These are phyloP conservation scores for Monosporascus ibericus DNA, from an alignment of 2,329 filamentous ascomycete species.

Conservation along the genomic window DNA sequence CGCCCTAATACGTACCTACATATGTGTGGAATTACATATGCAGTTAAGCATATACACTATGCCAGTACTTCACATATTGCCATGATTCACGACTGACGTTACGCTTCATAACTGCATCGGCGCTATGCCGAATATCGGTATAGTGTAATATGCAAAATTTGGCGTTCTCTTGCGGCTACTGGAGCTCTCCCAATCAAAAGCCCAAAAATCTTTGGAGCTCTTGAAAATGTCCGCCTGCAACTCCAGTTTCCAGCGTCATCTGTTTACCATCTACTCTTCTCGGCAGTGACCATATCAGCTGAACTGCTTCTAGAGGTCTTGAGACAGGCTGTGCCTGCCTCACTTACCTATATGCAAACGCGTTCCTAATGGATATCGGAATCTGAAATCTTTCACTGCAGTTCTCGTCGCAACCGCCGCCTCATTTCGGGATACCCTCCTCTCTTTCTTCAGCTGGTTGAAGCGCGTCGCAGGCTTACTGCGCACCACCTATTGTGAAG, in stretches of 20 bases:
- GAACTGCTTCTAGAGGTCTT: neutral
- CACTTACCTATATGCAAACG: neutral
- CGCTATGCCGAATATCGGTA: neutral
- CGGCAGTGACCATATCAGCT: too few species aligned
- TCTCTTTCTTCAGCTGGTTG: neutral
- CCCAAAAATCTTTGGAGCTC: conserved; percentile 16
- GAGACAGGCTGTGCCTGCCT: neutral
- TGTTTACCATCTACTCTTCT: too few species aligned
- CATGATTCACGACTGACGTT: too few species aligned
- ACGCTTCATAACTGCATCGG: too few species aligned
- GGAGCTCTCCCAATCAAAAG: conserved; percentile 9
- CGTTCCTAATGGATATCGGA: neutral
- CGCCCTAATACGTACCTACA: too few species aligned
- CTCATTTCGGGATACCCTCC: neutral
- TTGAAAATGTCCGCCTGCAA: neutral
- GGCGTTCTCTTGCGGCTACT: neutral
- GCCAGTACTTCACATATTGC: too few species aligned
- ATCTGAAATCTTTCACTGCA: neutral
- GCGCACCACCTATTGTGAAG: conserved; percentile 25
- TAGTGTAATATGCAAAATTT: too few species aligned
- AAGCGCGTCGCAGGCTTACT: conserved; percentile 27
- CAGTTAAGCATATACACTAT: too few species aligned
- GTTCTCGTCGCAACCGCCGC: conserved; percentile 4
- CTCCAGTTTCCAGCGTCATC: too few species aligned
- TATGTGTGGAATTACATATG: too few species aligned